These are phyloP conservation scores for Collybiopsis luxurians DNA, from an alignment of 768 basidiomycete genomes.

Conservation along the genomic window DNA sequence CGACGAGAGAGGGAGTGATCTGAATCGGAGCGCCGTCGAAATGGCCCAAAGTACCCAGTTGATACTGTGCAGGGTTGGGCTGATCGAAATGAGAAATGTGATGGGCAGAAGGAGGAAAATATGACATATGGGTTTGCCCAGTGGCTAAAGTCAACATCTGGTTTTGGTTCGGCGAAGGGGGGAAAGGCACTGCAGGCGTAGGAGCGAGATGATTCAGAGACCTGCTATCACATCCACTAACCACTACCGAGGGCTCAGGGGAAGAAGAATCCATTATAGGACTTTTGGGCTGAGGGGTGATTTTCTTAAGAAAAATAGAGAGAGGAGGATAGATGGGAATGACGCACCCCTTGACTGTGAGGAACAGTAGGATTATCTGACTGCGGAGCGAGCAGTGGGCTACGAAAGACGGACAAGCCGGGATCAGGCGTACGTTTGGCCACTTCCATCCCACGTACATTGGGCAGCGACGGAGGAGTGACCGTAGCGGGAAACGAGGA, in stretches of 20 bases:
- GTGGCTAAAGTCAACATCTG: too few relatives aligned
- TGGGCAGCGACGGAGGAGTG: background rate
- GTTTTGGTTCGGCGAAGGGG: background rate
- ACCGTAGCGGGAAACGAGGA: background rate
- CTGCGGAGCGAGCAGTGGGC: slow-evolving; percentile 26
- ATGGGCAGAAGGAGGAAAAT: too few relatives aligned
- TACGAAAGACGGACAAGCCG: slow-evolving; percentile 22
- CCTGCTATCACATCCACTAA: background rate
- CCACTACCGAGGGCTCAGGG: slow-evolving; percentile 6
- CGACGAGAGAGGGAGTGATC: too few relatives aligned
- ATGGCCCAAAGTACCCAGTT: too few relatives aligned
- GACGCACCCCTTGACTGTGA: background rate
- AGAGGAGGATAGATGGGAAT: background rate
- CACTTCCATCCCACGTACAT: background rate
- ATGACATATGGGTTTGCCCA: too few relatives aligned
- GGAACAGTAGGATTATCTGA: background rate
- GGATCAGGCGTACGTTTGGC: background rate
- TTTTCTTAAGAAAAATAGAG: background rate
- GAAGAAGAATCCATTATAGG: slow-evolving; percentile 2
- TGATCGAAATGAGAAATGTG: too few relatives aligned
- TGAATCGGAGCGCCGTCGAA: too few relatives aligned
- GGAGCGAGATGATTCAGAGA: too few relatives aligned
- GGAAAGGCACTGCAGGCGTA: background rate
- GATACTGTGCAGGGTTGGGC: too few relatives aligned
- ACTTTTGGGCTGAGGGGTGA: background rate